Base-by-base conservation (phyloP, 2,329 filamentous ascomycete genomes). In the Rutstroemia sydowiana region DNA sequence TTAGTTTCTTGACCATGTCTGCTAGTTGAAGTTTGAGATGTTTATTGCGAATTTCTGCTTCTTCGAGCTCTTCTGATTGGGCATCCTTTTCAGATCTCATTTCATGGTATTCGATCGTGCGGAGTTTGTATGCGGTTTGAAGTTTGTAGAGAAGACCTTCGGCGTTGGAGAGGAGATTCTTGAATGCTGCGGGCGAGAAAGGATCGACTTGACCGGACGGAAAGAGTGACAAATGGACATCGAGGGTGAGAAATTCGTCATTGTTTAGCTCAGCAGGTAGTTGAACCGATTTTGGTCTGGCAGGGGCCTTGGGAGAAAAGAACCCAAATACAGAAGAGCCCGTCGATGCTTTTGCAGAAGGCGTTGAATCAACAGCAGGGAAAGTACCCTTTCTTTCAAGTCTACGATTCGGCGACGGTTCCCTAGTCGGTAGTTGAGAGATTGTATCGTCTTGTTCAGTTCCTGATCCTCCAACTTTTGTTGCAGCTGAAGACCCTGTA, bases 11-110 rank as follows among this genome's bases (percentile, higher is more conserved):
- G 1, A 77, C 76, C 72, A 85, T 79, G 44, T 75, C 75, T 57
- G 84, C 77, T 1, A 85, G 71, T 63, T 84, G 80, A 58, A 73
- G 70, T 63, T 78, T 79, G 37, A 84, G 70, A 59, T 79, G 74
- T 18, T 71, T 67, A 6, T 74, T 71, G 3, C 78, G 72, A 5
- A 73, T 75, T 49, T 76, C 71, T 16, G 75, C 71, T 61, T 83
- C 79, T 45, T 78, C 77, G 14, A 75, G 66, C 63, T 82, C 78
- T 26, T 84, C 81, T 13, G 61, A 61, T 57, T 77, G 70, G 0
- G 73, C 75, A 41, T 75, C 74, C n/a, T 72, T 72, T 61, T 84
- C 79, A 8, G 73, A 72, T 28, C 70, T 70, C 9, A 79, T 58
- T 39, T 82, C 78, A 10, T 69, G 69, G 1, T 79, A 65, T n/a